phyloP scores from a whole-genome alignment of 2,329 filamentous ascomycete species.

The Capronia americana region DNA sequence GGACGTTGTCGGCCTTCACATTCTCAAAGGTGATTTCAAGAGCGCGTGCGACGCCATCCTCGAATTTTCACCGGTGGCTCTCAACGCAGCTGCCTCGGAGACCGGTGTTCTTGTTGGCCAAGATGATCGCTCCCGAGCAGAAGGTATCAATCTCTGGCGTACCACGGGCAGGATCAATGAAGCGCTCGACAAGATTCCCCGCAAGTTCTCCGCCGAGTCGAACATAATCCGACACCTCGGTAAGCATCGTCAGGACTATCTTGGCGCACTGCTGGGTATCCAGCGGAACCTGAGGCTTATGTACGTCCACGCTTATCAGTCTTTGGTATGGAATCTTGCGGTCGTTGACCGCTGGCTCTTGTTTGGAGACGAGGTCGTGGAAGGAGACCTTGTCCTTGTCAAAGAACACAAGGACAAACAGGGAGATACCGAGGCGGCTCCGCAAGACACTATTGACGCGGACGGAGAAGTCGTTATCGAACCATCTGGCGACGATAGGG shows the following conservation, averaged over 20 bases:
- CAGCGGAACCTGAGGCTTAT: conserved; percentile 83
- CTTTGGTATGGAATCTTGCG: conserved; percentile 88
- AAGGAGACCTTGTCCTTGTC: conserved; percentile 82
- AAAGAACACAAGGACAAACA: conserved; percentile 61
- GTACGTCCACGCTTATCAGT: conserved; percentile 98
- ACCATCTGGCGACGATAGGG: conserved; percentile 63
- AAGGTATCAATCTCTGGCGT: conserved; percentile 77
- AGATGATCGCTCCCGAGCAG: conserved; percentile 80
- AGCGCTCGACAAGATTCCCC: conserved; percentile 73
- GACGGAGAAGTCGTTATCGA: conserved; percentile 66
- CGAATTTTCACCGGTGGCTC: conserved; percentile 69
- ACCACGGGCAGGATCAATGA: conserved; percentile 63
- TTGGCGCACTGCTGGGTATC: conserved; percentile 80
- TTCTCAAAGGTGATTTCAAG: conserved; percentile 81
- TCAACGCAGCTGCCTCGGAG: conserved; percentile 58
- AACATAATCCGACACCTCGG: conserved; percentile 79
- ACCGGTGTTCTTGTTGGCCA: conserved; percentile 39
- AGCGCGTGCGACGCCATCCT: conserved; percentile 80
- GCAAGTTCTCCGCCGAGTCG: conserved; percentile 80
- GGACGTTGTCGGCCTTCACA: conserved; percentile 80
- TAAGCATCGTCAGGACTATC: conserved; percentile 68
- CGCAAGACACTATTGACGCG: conserved; percentile 38
- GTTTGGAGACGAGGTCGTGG: conserved; percentile 75
- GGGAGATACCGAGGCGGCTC: conserved; percentile 35
- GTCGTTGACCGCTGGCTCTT: conserved; percentile 80